phyloP scores from a whole-genome alignment of 352 stramenopile species.

The Pythium coloratum region DNA sequence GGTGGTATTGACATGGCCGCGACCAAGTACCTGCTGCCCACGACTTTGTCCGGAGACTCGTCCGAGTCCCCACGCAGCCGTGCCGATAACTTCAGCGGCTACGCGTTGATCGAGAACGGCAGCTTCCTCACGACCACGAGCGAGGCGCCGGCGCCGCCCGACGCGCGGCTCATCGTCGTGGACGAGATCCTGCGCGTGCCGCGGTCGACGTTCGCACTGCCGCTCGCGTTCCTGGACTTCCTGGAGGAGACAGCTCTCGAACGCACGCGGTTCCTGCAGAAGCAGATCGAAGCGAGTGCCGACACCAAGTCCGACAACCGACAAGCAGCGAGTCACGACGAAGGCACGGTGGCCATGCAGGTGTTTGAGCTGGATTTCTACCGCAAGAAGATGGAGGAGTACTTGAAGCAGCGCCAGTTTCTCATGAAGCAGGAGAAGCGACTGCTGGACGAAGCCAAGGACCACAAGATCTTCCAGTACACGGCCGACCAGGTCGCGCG shows the following conservation, averaged over 20 bases:
- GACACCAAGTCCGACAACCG: conserved; percentile 6
- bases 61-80: not conserved
- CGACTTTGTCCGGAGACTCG: conserved; percentile 31
- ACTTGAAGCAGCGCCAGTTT: conserved; percentile 74
- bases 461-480: conserved; percentile 40
- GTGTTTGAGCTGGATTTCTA: conserved; percentile 62
- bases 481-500: conserved; percentile 18
- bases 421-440: conserved; percentile 74
- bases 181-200: conserved; percentile 81
- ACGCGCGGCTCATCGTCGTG: conserved; percentile 58
- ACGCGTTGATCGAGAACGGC: conserved; percentile 54
- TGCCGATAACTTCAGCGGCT: conserved; percentile 35
- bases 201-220: conserved; percentile 68
- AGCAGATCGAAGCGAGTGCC: conserved; percentile 34
- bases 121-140: conserved; percentile 53
- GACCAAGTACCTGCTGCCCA: conserved; percentile 75
- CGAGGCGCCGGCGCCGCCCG: conserved; percentile 22
- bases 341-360: conserved; percentile 34
- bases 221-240: conserved; percentile 73
- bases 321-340: not conserved
- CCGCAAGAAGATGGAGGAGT: conserved; percentile 70
- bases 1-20: conserved; percentile 73
- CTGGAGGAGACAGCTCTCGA: conserved; percentile 65
- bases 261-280: conserved; percentile 52
- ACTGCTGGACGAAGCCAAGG: conserved; percentile 50